A percentile compares a stretch with the other conserved stretches of the same genome.
Evolutionary conservation across 2,329 filamentous ascomycete species (phyloP).

Genomic region (Chaetomium sp.): DNA sequence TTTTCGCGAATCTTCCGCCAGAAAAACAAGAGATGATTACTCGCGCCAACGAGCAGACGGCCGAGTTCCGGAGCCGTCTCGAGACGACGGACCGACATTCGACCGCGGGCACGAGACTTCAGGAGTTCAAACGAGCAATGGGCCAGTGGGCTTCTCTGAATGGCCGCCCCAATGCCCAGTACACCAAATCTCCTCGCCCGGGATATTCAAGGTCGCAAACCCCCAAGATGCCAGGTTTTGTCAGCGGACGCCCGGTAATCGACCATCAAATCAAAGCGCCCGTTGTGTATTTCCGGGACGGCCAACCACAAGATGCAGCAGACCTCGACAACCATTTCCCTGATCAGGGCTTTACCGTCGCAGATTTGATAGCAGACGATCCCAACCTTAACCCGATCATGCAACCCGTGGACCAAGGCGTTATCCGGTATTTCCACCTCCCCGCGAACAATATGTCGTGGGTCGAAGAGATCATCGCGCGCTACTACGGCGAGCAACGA

Average conservation of each 20-base stretch:
- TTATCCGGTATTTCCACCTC: conserved; percentile 21
- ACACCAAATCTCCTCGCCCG: not conserved
- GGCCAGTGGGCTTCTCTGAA: conserved; percentile 11
- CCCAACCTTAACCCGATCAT: conserved; percentile 15
- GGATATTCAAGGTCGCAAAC: conserved; percentile 2
- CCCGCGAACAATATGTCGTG: conserved; percentile 23
- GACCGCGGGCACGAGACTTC: conserved; percentile 12
- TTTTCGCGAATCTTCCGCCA: conserved; percentile 13
- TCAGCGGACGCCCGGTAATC: conserved; percentile 2
- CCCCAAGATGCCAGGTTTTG: not conserved
- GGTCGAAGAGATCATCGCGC: conserved; percentile 20
- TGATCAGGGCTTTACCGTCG: conserved; percentile 15
- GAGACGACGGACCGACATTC: conserved; percentile 17
- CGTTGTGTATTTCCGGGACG: conserved; percentile 16
- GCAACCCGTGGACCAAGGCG: conserved; percentile 7
- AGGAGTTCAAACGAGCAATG: conserved; percentile 17
- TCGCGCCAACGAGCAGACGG: conserved; percentile 10
- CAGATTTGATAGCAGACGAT: conserved; percentile 16
- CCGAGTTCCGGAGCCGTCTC: conserved; percentile 14
- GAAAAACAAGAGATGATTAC: conserved; percentile 17
- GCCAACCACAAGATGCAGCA: conserved; percentile 11
- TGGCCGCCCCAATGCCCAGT: conserved; percentile 1
- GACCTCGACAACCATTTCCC: conserved; percentile 13
- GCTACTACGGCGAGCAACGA: conserved; percentile 19
- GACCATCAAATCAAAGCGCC: conserved; percentile 17